A percentile compares a stretch with the other conserved stretches of the same genome.
These are phyloP conservation scores for Leccinum arenicola DNA, from an alignment of 768 basidiomycete species.

Conservation along the genomic window DNA sequence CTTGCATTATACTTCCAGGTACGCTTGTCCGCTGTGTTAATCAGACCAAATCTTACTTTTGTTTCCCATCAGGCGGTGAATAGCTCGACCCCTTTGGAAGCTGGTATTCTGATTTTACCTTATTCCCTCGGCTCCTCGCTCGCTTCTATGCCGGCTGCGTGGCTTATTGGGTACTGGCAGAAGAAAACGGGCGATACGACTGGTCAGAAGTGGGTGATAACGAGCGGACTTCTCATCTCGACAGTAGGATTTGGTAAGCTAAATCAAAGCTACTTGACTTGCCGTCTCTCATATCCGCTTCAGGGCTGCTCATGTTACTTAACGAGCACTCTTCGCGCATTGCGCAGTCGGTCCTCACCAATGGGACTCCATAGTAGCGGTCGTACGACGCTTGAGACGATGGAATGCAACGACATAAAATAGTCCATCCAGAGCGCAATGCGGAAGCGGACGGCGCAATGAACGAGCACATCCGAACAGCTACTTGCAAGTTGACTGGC, in stretches of 20 bases:
- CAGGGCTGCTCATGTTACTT: no score
- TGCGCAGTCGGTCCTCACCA: no score
- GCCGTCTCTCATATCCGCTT: no score
- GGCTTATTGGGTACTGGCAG: constrained; percentile 73
- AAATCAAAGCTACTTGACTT: constrained; percentile 10
- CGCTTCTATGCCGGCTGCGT: constrained; percentile 83
- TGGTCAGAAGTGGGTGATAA: constrained; percentile 66
- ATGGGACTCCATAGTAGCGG: no score
- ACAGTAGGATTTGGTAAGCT: constrained; percentile 70
- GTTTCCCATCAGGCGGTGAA: constrained; percentile 54
- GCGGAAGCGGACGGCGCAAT: no score
- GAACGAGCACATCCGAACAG: no score
- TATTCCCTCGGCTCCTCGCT: constrained; percentile 84
- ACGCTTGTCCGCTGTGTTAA: constrained; percentile 13
- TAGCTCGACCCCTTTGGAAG: constrained; percentile 65
- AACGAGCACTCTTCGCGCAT: no score
- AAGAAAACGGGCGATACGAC: constrained; percentile 50
- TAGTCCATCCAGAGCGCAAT: no score
- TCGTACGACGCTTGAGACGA: no score
- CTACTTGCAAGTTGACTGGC: no score
- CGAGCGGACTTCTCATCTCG: constrained; percentile 59
- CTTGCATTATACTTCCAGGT: constrained; percentile 84
- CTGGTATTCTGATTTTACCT: constrained; percentile 74
- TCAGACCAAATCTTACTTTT: constrained; percentile 2
- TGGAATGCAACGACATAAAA: no score